Evolutionary conservation across 768 basidiomycete species (phyloP).

Genomic region (Phaeolepiota aurea): DNA sequence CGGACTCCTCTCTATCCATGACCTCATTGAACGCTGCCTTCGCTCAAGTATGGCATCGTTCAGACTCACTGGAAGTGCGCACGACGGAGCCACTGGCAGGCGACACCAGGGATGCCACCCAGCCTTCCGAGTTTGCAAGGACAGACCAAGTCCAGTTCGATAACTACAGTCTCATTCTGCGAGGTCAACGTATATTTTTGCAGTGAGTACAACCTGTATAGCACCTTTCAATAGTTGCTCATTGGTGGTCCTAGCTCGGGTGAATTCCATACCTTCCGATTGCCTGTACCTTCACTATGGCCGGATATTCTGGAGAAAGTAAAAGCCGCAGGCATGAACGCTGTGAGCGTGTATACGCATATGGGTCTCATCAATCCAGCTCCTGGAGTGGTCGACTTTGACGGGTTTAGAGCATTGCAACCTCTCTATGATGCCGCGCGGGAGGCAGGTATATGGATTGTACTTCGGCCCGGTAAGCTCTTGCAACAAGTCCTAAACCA

Average conservation of each 20-base stretch:
- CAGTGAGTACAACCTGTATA: conserved; percentile 39
- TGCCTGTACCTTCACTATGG: conserved; percentile 77
- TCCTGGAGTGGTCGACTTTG: conserved; percentile 65
- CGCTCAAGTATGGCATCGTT: conserved; percentile 3
- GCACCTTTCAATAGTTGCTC: no score
- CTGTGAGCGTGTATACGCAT: conserved; percentile 70
- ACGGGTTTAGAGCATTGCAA: conserved; percentile 58
- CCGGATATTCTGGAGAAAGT: conserved; percentile 74
- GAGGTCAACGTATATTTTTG: conserved; percentile 64
- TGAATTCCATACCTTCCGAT: conserved; percentile 77
- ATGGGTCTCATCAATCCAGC: conserved; percentile 76
- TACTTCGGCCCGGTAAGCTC: conserved; percentile 65
- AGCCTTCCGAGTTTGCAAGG: conserved; percentile 7
- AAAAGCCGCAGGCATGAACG: conserved; percentile 76
- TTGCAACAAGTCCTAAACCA: background rate
- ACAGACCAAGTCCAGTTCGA: conserved; percentile 44
- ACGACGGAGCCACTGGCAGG: background rate
- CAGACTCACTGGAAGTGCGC: conserved; percentile 1
- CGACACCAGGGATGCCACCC: background rate
- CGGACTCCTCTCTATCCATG: conserved; percentile 6
- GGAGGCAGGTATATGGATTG: conserved; percentile 68
- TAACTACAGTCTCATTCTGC: conserved; percentile 62
- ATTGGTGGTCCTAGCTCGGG: conserved; percentile 46
- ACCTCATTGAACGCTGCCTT: conserved; percentile 8
- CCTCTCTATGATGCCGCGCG: conserved; percentile 71